Evolutionary conservation across 257 asterid genomes (phyloP).

Genomic region (Capsicum chinense): DNA sequence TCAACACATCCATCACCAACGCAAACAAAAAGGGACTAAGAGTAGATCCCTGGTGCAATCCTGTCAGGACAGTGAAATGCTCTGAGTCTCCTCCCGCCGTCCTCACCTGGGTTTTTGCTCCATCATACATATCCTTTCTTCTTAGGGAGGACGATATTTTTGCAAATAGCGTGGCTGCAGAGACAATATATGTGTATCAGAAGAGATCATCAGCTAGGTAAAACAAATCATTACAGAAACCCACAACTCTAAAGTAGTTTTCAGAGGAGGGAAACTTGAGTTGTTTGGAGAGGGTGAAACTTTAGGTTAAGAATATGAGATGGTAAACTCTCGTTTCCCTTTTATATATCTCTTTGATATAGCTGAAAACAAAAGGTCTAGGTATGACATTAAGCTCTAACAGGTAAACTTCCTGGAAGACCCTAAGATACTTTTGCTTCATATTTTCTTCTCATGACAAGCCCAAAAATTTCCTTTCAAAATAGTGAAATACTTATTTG

Average conservation of each 20-base stretch:
- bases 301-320: too few species aligned
- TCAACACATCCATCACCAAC: too few species aligned
- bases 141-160: slow-evolving; percentile 16
- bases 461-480: neutral
- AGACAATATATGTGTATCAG: neutral
- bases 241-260: slow-evolving; percentile 28
- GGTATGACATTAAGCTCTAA: neutral
- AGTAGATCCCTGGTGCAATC: too few species aligned
- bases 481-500: neutral
- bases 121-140: too few species aligned
- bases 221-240: slow-evolving; percentile 35
- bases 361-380: neutral
- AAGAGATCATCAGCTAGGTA: slow-evolving; percentile 25
- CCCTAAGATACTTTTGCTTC: neutral
- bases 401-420: neutral
- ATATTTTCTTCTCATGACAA: neutral
- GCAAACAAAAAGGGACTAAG: too few species aligned
- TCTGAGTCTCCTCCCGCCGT: too few species aligned
- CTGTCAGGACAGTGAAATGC: too few species aligned
- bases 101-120: too few species aligned
- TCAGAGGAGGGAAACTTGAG: neutral
- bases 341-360: neutral
- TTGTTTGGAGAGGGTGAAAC: too few species aligned
- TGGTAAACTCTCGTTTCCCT: neutral
- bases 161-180: slow-evolving; percentile 32